Evolutionary conservation across 2,329 filamentous ascomycete genomes (phyloP), one percentile per base, ranked within the genome.

Genomic region (Plenodomus tracheiphilus): DNA sequence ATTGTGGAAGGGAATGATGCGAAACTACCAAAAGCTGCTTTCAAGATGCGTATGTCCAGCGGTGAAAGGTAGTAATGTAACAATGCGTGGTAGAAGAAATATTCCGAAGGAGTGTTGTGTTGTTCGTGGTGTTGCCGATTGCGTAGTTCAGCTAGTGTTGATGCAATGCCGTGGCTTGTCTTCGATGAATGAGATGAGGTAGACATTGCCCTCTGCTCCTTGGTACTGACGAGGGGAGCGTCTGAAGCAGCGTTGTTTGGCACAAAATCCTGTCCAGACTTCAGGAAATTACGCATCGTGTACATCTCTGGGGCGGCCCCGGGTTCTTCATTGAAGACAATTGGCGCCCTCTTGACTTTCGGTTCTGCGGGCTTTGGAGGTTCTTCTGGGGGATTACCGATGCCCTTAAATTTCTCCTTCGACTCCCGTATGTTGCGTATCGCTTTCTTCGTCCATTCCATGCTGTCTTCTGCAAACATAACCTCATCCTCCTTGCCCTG

Each of bases 401-500:
- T 85, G 0, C 84, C 85, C 44, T 78, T 79, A 1, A 89, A 66
- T 68, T 86, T 92, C 54, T 94, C 88, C 71, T 90, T 95, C 0
- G 87, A 83, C 16, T 89, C 83, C 4, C 80, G 80, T 41, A 97
- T 86, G 22, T 85, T 81, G 45, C 82, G 80, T 48, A 97, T 83
- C 3, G 94, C 94, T 70, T 89, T 93, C 59, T 86, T 85, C 1
- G 89, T 90, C 92, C 92, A 97, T 59, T 93, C 90, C 22, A 68
- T 61, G n/a, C 86, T 87, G 54, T 96, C 92, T 64, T 97, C 91
- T 6, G 85, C 92, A 73, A 96, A 99, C 71, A 97, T 82, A 28
- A 94, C 76, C 73, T 97, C 90, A 66, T 99, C 94, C 70, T 96
- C 91, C 57, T 86, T 85, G 63, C 91, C 91, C 74, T 96, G 91